phyloP scores from a whole-genome alignment of 306 rosid genomes.

The Dryas octopetala region DNA sequence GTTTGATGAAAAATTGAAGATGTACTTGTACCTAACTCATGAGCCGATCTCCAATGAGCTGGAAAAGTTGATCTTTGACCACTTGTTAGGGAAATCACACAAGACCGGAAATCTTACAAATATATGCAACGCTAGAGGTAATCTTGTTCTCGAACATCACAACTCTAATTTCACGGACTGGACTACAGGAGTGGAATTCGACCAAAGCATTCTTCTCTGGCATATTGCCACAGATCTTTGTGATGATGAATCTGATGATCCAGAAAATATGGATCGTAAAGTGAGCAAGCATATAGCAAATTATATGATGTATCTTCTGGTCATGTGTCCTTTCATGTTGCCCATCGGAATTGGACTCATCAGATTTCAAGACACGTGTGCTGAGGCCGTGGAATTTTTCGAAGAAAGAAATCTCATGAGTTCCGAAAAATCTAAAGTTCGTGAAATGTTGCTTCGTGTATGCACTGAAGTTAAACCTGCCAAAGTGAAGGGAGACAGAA shows the following conservation, averaged over 20 bases:
- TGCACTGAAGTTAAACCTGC: background rate
- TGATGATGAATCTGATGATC: background rate
- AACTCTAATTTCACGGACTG: background rate
- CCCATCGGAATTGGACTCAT: conserved; percentile 25
- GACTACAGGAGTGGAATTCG: conserved; percentile 12
- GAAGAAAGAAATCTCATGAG: conserved; percentile 14
- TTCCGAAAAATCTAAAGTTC: background rate
- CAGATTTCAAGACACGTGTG: conserved; percentile 34
- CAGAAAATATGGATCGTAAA: background rate
- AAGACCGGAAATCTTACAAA: background rate
- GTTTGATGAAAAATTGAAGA: conserved; percentile 7
- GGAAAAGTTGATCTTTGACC: background rate
- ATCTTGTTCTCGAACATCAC: background rate
- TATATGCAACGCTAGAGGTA: background rate
- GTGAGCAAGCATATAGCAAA: conserved; percentile 14
- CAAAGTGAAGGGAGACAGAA: conserved; percentile 24
- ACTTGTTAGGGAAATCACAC: background rate
- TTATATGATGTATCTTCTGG: conserved; percentile 28
- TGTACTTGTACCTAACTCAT: background rate
- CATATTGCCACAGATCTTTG: conserved; percentile 30
- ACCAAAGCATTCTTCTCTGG: conserved; percentile 31
- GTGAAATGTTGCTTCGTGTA: background rate
- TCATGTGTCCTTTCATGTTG: conserved; percentile 20
- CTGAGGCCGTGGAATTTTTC: conserved; percentile 30
- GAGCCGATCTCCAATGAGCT: background rate